Evolutionary conservation across 1,284 basidiomycete species (phyloP).

Genomic region (Melanopsichium pennsylvanicum): DNA sequence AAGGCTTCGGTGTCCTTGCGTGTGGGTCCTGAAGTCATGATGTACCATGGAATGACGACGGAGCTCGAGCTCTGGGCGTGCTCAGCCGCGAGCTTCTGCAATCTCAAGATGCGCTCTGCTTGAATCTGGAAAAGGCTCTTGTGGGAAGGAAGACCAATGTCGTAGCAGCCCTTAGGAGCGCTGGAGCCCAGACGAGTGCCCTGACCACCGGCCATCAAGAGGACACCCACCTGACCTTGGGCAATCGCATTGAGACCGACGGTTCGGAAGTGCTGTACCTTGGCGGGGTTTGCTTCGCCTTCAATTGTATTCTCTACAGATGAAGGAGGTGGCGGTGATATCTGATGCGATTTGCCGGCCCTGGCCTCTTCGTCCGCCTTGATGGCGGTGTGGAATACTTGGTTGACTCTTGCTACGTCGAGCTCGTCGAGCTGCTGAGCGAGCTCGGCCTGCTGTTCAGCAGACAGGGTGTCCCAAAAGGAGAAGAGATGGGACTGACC

Average conservation of each 20-base stretch:
- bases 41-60: slow-evolving; percentile 87
- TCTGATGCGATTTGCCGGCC: slow-evolving; percentile 65
- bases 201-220: slow-evolving; percentile 97
- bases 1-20: slow-evolving; percentile 84
- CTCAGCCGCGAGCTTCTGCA: slow-evolving; percentile 76
- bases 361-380: slow-evolving; percentile 73
- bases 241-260: slow-evolving; percentile 83
- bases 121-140: slow-evolving; percentile 96
- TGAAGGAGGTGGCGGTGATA: slow-evolving; percentile 50
- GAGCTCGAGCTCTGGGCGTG: slow-evolving; percentile 70
- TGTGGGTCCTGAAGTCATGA: slow-evolving; percentile 99
- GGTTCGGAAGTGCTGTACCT: slow-evolving; percentile 71
- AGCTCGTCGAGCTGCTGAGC: slow-evolving; percentile 79
- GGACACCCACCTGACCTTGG: slow-evolving; percentile 83
- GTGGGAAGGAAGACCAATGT: slow-evolving; percentile 90
- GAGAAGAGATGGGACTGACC: slow-evolving; percentile 87
- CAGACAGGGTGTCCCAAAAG: slow-evolving; percentile 81
- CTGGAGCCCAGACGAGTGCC: slow-evolving; percentile 91
- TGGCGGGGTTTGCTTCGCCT: slow-evolving; percentile 41
- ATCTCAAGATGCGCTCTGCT: slow-evolving; percentile 86
- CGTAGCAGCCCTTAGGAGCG: slow-evolving; percentile 96
- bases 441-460: slow-evolving; percentile 74
- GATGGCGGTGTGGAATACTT: slow-evolving; percentile 81
- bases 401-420: slow-evolving; percentile 89
- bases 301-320: slow-evolving; percentile 50